phyloP scores from a whole-genome alignment of 139 green algal species.

The Picochlorum sp. region DNA sequence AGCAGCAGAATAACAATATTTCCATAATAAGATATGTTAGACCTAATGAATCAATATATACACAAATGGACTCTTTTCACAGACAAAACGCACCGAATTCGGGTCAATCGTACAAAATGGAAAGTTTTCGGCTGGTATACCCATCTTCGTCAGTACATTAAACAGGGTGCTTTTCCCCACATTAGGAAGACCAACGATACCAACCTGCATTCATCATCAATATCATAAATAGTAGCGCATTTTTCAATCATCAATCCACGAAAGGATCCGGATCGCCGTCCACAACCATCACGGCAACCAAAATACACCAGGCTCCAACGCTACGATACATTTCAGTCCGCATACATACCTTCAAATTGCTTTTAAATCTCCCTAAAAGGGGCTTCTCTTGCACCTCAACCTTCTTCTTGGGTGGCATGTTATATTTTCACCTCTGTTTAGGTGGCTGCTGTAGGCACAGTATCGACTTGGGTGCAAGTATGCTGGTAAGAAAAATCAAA shows the following conservation, averaged over 20 bases:
- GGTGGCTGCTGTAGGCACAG: not conserved
- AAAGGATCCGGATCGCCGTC: not conserved
- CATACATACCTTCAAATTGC: conserved; percentile 78
- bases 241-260: not conserved
- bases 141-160: conserved; percentile 78
- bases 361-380: conserved; percentile 86
- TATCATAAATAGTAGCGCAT: no score
- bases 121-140: conserved; percentile 88
- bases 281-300: not conserved
- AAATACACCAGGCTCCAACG: no score
- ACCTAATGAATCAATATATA: no score
- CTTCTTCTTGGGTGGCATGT: conserved; percentile 55
- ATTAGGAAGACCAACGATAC: conserved; percentile 93
- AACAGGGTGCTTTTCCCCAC: conserved; percentile 93
- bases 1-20: not conserved
- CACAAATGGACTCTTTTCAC: no score
- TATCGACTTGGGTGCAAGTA: no score
- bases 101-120: conserved; percentile 96
- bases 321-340: no score
- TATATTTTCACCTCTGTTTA: not conserved
- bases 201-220: conserved; percentile 55
- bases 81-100: no score
- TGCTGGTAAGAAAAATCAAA: no score
- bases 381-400: conserved; percentile 63
- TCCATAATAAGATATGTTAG: not conserved